Base-by-base conservation (phyloP, 2,329 filamentous ascomycete genomes). In the Colletotrichum aenigma region DNA sequence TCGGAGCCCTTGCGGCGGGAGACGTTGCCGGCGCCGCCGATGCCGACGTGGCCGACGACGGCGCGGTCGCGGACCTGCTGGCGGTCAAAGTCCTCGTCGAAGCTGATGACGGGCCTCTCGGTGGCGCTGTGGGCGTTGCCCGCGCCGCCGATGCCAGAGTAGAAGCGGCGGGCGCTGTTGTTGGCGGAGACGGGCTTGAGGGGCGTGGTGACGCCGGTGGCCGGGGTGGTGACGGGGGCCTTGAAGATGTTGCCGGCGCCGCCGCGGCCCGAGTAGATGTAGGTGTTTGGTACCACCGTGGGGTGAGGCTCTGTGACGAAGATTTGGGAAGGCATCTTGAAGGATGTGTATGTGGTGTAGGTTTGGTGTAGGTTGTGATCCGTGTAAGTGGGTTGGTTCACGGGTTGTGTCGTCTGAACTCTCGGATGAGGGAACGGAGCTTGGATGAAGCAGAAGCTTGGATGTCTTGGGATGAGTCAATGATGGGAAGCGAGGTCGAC, bases 121-220 rank as follows among this genome's bases (percentile, higher is more conserved):
- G 76, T 80, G 79, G 83, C 83, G 82, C 93, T 92, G 84, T 94
- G 94, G 77, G 91, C 88, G 85, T 94, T 94, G 80, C 93, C 93
- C 4, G 92, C 92, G 74, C 93, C 92, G 79, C 93, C 93, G 74
- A 93, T 91, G 79, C 93, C 93, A 13, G 89, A 89, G 85, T 92
- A 90, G 88, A 93, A 93, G 85, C 89, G 88, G 75, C 86, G 83
- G 74, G 85, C 79, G 75, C 83, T 80, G 68, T 86, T 84, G 24
- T 86, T 84, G 24, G 86, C 85, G 73, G 83, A 82, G 67, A 83
- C 82, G 76, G 86, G 88, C 70, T 82, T 75, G 76, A 88, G 86
- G 72, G 87, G 83, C 71, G 90, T 88, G 71, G 89, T 87, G 67
- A 89, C 85, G 80, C 88, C 87, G 80, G 91, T 83, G 38, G 85